Evolutionary conservation across 805 yeast genomes (phyloP), one percentile per base, ranked within the genome.

Genomic region (Torulaspora franciscae): DNA sequence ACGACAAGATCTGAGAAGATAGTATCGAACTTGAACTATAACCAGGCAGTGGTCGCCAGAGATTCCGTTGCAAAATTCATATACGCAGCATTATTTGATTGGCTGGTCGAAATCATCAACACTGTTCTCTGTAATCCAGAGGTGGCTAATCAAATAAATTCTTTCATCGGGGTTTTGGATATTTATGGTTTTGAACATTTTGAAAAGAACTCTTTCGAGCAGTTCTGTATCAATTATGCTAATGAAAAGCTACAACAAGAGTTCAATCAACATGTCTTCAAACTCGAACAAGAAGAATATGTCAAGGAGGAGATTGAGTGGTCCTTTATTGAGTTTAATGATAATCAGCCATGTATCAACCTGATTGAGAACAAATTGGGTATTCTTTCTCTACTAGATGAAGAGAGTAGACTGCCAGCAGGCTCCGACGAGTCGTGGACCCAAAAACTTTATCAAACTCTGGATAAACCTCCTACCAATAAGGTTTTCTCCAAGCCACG

Each of bases 171-270:
- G 64, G 98, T 91, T 26, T 75, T 91, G 58, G 99, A 91, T 81
- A 91, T 91, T 57, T 93, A 91, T 63, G 99, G 99, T 15, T 91
- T 91, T 66, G 99, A 91, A 68, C 97, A 91, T 67, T 91, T 91
- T 65, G 90, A 87, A 56, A 82, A 79, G 60, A 91, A 91, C 68
- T 89, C 97, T 7, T 91, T 91, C 59, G 99, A 91, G 68, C 99
- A 91, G 67, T 91, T 91, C 67, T 91, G 99, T 70, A 91, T 91
- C 69, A 91, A 91, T 64, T 91, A 91, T 65, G 97, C 98, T 34
- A 91, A 91, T 67, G 99, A 91, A 71, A 91, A 91, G 68, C 75
- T 91, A 56, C 99, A 91, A 68, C 99, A 91, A 67, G 97, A 91
- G 65, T 91, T 91, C 68, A 93, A 90, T 60, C 97, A 89, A 69